Percentiles rank a stretch among this genome's conserved stretches.
phyloP scores from a whole-genome alignment of 2,329 filamentous ascomycete species.

The Phyllosticta capitalensis region DNA sequence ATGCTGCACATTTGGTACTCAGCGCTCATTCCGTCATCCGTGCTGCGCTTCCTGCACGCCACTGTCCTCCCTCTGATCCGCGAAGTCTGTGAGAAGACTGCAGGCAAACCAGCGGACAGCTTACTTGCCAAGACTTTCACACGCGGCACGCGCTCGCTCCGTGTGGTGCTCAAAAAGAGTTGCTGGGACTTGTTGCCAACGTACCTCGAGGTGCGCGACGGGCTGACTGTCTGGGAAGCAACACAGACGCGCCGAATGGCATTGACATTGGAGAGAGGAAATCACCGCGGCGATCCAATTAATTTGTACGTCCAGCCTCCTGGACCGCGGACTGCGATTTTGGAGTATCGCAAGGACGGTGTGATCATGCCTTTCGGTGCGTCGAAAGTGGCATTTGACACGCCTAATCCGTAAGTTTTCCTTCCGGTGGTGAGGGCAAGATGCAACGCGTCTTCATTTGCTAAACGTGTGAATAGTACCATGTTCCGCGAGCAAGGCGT shows the following conservation, averaged over 20 bases:
- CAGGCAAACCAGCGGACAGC: constrained; percentile 15
- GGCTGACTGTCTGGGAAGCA: constrained; percentile 18
- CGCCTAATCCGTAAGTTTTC: constrained; percentile 33
- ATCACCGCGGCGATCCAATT: constrained; percentile 25
- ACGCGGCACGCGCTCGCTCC: constrained; percentile 17
- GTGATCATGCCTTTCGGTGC: constrained; percentile 33
- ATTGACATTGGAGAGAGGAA: constrained; percentile 19
- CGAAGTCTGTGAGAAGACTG: constrained; percentile 25
- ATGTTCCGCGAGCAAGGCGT: constrained; percentile 20
- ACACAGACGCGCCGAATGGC: constrained; percentile 17
- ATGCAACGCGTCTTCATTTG: not conserved
- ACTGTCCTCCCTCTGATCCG: constrained; percentile 25
- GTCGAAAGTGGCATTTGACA: constrained; percentile 22
- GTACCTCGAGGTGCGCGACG: constrained; percentile 19
- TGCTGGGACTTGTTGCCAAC: constrained; percentile 23
- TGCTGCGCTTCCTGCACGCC: constrained; percentile 17
- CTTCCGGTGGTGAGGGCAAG: not conserved
- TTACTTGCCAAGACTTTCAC: constrained; percentile 27
- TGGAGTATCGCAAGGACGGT: constrained; percentile 29
- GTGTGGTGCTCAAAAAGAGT: constrained; percentile 22
- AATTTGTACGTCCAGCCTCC: constrained; percentile 17
- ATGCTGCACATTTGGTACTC: constrained; percentile 42
- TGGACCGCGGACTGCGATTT: constrained; percentile 18
- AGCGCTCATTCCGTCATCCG: constrained; percentile 20
- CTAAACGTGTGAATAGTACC: constrained; percentile 19